Conservation (phyloP, 306 rosid species). For the cucumber (Cucumis sativus) region Cucumber_9930_V3 NC_026659.2:25218501-25219000, state of each 20-base stretch:
- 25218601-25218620: slow-evolving; percentile 51
- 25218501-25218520: slow-evolving; percentile 27
- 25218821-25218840: slow-evolving; percentile 68
- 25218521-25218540: slow-evolving; percentile 45
- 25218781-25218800: slow-evolving; percentile 77
- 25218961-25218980: neutral
- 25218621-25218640: slow-evolving; percentile 83
- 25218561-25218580: slow-evolving; percentile 52
- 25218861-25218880: slow-evolving; percentile 76
- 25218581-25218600: slow-evolving; percentile 48
- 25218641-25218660: slow-evolving; percentile 77
- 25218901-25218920: slow-evolving; percentile 59
- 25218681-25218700: slow-evolving; percentile 60
- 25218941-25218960: neutral
- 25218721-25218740: slow-evolving; percentile 36
- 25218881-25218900: slow-evolving; percentile 56
- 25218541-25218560: slow-evolving; percentile 62
- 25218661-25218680: slow-evolving; percentile 70
- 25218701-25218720: slow-evolving; percentile 53
- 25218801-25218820: slow-evolving; percentile 57
- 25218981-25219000: slow-evolving; percentile 24
- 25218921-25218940: slow-evolving; percentile 17
- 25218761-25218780: slow-evolving; percentile 83
- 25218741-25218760: slow-evolving; percentile 64
- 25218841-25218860: slow-evolving; percentile 38